Evolutionary conservation across 345 rosid species (phyloP).

Genomic region (Firmiana major): DNA sequence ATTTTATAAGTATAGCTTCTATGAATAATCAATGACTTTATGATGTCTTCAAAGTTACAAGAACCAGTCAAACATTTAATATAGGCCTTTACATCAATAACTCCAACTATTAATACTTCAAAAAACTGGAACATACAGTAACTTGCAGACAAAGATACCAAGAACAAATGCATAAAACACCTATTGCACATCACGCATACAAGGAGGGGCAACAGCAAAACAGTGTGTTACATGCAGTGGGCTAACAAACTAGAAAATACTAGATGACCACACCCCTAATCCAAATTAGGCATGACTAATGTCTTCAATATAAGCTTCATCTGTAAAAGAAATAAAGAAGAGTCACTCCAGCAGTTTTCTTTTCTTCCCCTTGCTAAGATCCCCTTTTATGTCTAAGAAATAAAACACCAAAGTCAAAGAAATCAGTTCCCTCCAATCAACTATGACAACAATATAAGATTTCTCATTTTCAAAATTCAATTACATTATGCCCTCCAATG

Average conservation of each 20-base stretch:
- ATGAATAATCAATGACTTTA: neutral
- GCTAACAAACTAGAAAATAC: neutral
- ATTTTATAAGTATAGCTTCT: neutral
- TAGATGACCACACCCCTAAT: neutral
- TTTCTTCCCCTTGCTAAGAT: neutral
- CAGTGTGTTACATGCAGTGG: neutral
- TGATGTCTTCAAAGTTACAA: neutral
- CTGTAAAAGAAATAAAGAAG: neutral
- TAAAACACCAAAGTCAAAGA: neutral
- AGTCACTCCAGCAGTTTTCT: neutral
- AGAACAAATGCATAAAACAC: neutral
- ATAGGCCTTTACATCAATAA: neutral
- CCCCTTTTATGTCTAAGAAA: neutral
- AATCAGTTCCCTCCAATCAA: neutral
- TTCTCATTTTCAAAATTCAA: neutral
- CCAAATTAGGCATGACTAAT: neutral
- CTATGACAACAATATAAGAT: neutral
- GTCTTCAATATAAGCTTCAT: neutral
- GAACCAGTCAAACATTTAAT: neutral
- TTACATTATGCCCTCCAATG: neutral
- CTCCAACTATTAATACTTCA: neutral
- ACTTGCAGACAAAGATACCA: neutral
- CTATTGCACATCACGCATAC: neutral
- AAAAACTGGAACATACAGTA: neutral
- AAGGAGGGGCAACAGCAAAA: neutral